Base-by-base conservation (phyloP, 2,329 filamentous ascomycete genomes). In the Pestalotiopsis sp. region DNA sequence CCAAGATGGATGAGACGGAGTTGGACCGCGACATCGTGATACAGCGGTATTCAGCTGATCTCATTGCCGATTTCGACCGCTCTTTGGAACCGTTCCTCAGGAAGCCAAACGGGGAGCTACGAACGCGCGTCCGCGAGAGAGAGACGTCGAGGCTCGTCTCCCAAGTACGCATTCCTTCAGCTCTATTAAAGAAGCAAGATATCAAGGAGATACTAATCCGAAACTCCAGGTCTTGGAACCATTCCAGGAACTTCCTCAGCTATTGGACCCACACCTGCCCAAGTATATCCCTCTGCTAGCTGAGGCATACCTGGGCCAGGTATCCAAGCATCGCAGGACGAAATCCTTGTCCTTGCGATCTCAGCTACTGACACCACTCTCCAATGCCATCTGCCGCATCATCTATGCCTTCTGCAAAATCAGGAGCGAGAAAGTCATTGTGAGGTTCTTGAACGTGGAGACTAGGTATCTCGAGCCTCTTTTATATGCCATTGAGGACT, bases 321-420 rank as follows among this genome's bases (percentile, higher is more conserved):
- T 94, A 9, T 82, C 82, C 71, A 81, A 79, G 63, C 79, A 81
- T 77, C 82, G 78, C 72, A 78, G 78, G 69, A 81, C 76, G 75
- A 86, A 79, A 71, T 75, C 68, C n/a, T 65, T 81, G 58, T 74
- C 79, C 78, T 70, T 73, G 77, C 75, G 72, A 67, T 77, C 80
- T 68, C 76, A 83, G 67, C 78, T 87, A 11, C 75, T 89, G 14
- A 80, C 84, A 25, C 86, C 90, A 0, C 81, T 93, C 0, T 87
- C 91, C 27, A 86, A 87, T 70, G 94, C 93, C 4, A 90, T 97
- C 67, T 93, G 92, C 78, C 89, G 87, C 70, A 84, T 98, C 2
- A 80, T 99, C 45, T 98, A 98, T 78, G 92, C 91, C 0, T 92
- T 99, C 70, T 98, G 94, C 85, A 99, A 99, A 81, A 92, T 98